Evolutionary conservation across 2,329 filamentous ascomycete species (phyloP), one percentile per base, ranked within the genome.

Genomic region (Paecilomyces formosus): DNA sequence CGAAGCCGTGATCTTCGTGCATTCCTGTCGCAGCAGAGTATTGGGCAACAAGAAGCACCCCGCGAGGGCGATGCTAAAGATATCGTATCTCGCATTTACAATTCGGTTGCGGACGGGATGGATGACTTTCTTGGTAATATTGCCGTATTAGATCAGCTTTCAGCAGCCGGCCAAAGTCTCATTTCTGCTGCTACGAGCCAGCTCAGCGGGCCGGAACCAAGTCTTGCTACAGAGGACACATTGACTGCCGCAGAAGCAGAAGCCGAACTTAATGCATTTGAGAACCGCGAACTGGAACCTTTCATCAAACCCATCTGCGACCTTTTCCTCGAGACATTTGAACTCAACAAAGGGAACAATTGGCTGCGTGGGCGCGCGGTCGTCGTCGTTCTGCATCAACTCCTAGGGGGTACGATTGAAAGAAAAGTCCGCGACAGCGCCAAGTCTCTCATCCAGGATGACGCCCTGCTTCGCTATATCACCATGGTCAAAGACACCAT

Each of bases 281-380:
- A 97, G 74, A 88, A 90, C 70, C 88, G 87, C 67, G 91, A 96
- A 66, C 81, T 92, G 1, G 92, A 96, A 70, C 94, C 94, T 0
- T 97, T 99, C 68, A 94, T 99, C 67, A 99, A 97, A 72, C 95
- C 94, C 3, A 97, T 99, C 61, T 97, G 92, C 74, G 94, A 99
- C 73, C 87, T 99, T 60, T 99, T 99, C 75, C 83, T 99, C 15
- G 94, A 99, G 71, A 85, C 92, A 0, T 99, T 99, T 69, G 92
- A 96, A 69, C 82, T 99, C 45, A 96, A 97, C 72, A 87, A 88
- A 61, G 92, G 93, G 49, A 97, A 95, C 74, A 97, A 96, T 73
- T 99, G 94, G 95, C 85, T 99, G 3, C 89, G 95, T 49, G 95
- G 94, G 0, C 87, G 94, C 22, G 94, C 94, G 0, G 94, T 97